Base-by-base conservation (phyloP, 208 protist genomes). In the Phytomonas sp. region DNA sequence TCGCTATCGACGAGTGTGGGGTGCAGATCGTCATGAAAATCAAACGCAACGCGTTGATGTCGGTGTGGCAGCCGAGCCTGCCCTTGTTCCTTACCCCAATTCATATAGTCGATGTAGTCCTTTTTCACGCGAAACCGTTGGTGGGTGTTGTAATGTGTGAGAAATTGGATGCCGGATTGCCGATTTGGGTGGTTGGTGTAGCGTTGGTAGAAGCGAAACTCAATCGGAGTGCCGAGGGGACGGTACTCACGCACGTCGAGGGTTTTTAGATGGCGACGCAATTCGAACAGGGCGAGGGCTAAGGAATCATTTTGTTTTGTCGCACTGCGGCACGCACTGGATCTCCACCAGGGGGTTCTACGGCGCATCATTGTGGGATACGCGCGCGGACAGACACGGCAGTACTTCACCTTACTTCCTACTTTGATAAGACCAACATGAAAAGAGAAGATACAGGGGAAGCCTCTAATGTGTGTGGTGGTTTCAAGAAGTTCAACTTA, bases 151-250 rank as follows among this genome's bases (percentile, higher is more conserved):
- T 93, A 94, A 78, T 96, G 91, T 13, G 91, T 96, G 62, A 94
- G 78, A 65, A 96, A 96, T 73, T 96, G 91, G 30, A 96, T 73
- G 13, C 91, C 91, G 7, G 91, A 96, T 67, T 92, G 83, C 3
- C 87, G 78, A 71, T 96, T 94, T 9, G 91, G 91, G 76, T 96
- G 86, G 70, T 93, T 96, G 29, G 91, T 77, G 75, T 96, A 96
- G 40, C 91, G 91, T 77, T 96, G 91, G 72, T 96, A 96, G 70
- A 96, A 96, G 66, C 91, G 88, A 61, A 96, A 94, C 75, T 96
- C 91, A 68, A 96, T 93, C 28, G 91, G 91, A n/a, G 78, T 88
- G 33, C 77, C 85, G 28, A 96, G 73, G 4, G 88, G 91, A 20
- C 83, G 80, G 66, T 94, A 94, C 69, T 94, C 88, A 61, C 91